A percentile compares a stretch with the other conserved stretches of the same genome.
Conservation (phyloP, 345 rosid species). For the Populus euphratica region DNA sequence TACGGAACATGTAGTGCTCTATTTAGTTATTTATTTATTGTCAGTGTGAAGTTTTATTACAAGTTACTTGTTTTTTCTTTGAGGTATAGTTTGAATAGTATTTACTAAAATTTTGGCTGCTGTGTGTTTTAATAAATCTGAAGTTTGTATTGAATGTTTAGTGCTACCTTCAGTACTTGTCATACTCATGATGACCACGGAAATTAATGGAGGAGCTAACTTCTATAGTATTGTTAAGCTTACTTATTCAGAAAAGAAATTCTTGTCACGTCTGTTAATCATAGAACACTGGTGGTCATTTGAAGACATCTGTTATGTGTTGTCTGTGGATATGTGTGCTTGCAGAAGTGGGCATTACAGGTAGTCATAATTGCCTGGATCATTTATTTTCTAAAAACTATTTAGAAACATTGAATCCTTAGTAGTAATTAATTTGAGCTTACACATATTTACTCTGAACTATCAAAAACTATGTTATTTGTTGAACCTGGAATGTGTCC, state of each 20-base stretch:
- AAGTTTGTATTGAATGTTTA: not conserved
- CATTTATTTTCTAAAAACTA: not conserved
- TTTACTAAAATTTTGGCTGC: not conserved
- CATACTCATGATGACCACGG: not conserved
- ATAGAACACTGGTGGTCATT: not conserved
- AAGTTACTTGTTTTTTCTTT: too few species aligned
- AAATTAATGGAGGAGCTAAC: slow-evolving; percentile 1
- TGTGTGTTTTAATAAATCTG: not conserved
- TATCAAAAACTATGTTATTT: too few species aligned
- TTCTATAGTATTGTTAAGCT: not conserved
- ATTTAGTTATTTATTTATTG: not conserved
- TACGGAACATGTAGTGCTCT: slow-evolving; percentile 1
- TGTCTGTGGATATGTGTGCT: not conserved
- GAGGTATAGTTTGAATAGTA: not conserved
- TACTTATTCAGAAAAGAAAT: slow-evolving; percentile 5
- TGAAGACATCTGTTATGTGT: too few species aligned
- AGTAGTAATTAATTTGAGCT: too few species aligned
- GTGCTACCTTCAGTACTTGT: not conserved
- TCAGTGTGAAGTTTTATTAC: too few species aligned
- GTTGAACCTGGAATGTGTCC: too few species aligned
- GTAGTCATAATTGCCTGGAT: not conserved
- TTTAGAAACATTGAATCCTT: not conserved
- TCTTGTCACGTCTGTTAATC: not conserved
- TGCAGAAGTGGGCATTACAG: not conserved
- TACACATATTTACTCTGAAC: too few species aligned